Base-by-base conservation (phyloP, 2,329 filamentous ascomycete genomes). In the Fusarium sp. region DNA sequence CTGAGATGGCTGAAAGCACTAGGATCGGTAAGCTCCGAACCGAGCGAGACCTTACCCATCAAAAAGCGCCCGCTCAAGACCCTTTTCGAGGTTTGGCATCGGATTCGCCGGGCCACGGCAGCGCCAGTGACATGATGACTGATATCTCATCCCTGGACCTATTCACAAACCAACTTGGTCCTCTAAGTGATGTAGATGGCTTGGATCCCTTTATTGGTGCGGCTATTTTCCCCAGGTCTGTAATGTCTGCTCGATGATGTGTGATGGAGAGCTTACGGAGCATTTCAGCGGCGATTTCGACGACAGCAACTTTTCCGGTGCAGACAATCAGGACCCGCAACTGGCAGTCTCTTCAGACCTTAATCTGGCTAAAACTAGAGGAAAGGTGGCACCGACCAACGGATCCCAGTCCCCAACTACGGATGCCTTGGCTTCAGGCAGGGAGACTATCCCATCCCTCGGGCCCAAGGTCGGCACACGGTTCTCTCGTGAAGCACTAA, bases 401-500 rank as follows among this genome's bases (percentile, higher is more conserved):
- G 12, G n/a, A 57, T 20, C 17, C 32, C 4, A 57, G 2, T 15
- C 22, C 12, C 6, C 54, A 38, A 6, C 14, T 4, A 3, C 0
- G 6, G 20, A 35, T 38, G 20, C 4, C 3, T 12, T 14, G 2
- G 30, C 12, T 11, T 3, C 20, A 4, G 35, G 15, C 27, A 11
- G 2, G 9, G n/a, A 10, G 25, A 50, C 45, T 27, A n/a, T 17
- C 22, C 22, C 56, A 14, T 6, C 22, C 33, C 25, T 17, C 1
- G n/a, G 25, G 20, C 35, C 38, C n/a, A 67, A 67, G 35, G 59
- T 63, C 17, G 59, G 65, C 8, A 54, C 47, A 2, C 27, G 59
- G 12, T 67, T 67, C 50, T 67, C 65, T 9, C 60, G 47, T 22
- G 50, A 63, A 14, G 37, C 59, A 14, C 32, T 63, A 4, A 30